A percentile compares a stretch with the other conserved stretches of the same genome.
Conservation (phyloP, 805 yeast genomes). For the Tanozyma kutaoensis region DNA sequence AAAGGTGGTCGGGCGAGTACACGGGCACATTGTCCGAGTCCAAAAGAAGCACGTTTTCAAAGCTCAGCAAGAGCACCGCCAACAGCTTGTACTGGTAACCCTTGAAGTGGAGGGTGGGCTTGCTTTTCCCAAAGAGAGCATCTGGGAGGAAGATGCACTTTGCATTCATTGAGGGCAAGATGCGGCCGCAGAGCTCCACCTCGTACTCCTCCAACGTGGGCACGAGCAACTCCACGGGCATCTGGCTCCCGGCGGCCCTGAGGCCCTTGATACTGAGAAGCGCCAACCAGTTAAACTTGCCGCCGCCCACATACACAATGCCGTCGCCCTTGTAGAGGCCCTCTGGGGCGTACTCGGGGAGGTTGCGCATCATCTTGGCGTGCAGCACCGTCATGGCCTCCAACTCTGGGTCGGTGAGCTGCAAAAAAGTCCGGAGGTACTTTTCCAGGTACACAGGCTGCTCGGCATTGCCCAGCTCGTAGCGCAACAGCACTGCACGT, state of each 20-base stretch:
- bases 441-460: constrained; percentile 19
- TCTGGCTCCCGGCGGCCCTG: constrained; percentile 49
- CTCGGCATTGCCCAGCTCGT: too few relatives aligned
- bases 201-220: constrained; percentile 64
- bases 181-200: constrained; percentile 35
- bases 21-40: constrained; percentile 74
- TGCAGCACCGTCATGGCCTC: constrained; percentile 35
- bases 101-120: constrained; percentile 20
- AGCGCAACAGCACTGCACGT: too few relatives aligned
- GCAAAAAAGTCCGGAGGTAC: constrained; percentile 36
- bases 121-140: constrained; percentile 10
- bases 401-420: constrained; percentile 29
- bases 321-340: constrained; percentile 34
- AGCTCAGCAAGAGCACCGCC: constrained; percentile 32
- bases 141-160: constrained; percentile 24
- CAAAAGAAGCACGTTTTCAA: constrained; percentile 55
- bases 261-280: constrained; percentile 51
- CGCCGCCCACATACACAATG: constrained; percentile 70
- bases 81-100: constrained; percentile 31
- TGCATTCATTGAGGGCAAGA: constrained; percentile 25
- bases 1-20: constrained; percentile 46
- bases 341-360: constrained; percentile 28
- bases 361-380: constrained; percentile 22
- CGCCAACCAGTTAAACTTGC: constrained; percentile 61
- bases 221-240: constrained; percentile 76